Percentiles rank a stretch among this genome's conserved stretches.
These are phyloP conservation scores for Sarocladium strictum DNA, from an alignment of 2,329 filamentous ascomycete species.

Conservation along the genomic window DNA sequence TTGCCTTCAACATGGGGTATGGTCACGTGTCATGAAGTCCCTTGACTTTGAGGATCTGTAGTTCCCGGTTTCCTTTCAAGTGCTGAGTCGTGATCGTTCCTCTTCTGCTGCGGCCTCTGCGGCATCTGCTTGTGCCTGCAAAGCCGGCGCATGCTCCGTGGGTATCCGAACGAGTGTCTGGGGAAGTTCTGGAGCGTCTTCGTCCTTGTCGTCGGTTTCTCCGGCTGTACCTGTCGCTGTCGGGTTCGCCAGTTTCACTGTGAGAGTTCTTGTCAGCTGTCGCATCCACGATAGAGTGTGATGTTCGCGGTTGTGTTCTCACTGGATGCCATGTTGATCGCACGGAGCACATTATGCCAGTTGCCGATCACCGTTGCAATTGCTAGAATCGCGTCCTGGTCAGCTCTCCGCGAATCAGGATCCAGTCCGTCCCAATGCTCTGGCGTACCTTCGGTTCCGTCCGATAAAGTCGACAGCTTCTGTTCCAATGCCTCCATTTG, in stretches of 20 bases:
- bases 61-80: background rate
- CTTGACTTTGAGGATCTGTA: background rate
- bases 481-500: constrained; percentile 80
- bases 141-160: constrained; percentile 65
- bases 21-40: no score
- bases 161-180: constrained; percentile 82
- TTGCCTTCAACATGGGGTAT: no score
- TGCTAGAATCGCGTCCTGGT: constrained; percentile 37
- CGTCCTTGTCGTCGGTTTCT: constrained; percentile 35
- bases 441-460: constrained; percentile 69
- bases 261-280: background rate
- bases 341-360: constrained; percentile 80
- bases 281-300: background rate
- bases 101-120: constrained; percentile 39
- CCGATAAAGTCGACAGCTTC: constrained; percentile 69
- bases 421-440: background rate
- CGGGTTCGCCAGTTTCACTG: constrained; percentile 65
- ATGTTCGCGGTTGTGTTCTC: constrained; percentile 25
- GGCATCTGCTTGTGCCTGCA: constrained; percentile 55
- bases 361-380: constrained; percentile 81
- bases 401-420: constrained; percentile 10
- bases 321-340: constrained; percentile 84
- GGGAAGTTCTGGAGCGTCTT: constrained; percentile 48
- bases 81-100: constrained; percentile 15
- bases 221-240: constrained; percentile 31